These are phyloP conservation scores for Acanthochlamys bracteata DNA, from an alignment of 106 monocot species.

Conservation along the genomic window DNA sequence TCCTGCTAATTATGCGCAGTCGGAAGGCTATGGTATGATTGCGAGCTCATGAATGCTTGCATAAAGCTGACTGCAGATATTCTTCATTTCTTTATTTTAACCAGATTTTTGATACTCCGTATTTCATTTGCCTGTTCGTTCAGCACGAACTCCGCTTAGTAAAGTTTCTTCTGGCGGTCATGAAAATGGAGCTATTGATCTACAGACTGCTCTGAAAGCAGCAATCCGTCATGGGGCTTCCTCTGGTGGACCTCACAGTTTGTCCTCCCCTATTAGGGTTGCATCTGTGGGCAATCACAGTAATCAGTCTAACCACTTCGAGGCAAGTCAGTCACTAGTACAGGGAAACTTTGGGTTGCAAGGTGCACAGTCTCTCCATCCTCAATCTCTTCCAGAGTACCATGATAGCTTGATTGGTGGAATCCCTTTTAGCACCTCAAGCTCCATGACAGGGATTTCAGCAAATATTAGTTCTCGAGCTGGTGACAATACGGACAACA, in stretches of 20 bases:
- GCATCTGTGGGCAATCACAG: slow-evolving; percentile 23
- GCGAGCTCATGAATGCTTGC: background rate
- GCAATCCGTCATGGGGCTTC: slow-evolving; percentile 8
- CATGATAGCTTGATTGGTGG: slow-evolving; percentile 36
- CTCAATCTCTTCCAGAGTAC: slow-evolving; percentile 71
- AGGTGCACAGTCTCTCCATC: slow-evolving; percentile 29
- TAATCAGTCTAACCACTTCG: slow-evolving; percentile 24
- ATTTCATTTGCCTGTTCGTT: background rate
- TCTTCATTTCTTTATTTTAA: background rate
- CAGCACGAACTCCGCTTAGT: background rate
- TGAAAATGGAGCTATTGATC: background rate
- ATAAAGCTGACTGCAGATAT: background rate
- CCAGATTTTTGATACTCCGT: background rate
- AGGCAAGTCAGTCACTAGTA: slow-evolving; percentile 42
- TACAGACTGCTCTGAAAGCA: background rate
- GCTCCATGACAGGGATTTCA: slow-evolving; percentile 29
- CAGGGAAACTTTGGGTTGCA: slow-evolving; percentile 56
- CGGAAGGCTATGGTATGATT: background rate
- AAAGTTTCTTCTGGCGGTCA: background rate
- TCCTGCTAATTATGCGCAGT: background rate
- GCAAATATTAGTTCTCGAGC: slow-evolving; percentile 39
- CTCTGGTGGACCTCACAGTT: slow-evolving; percentile 29
- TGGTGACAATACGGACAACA: slow-evolving; percentile 36
- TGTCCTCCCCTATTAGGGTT: slow-evolving; percentile 36
- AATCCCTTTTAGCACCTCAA: slow-evolving; percentile 34